Percentiles rank a stretch among this genome's conserved stretches.
phyloP scores from a whole-genome alignment of 306 rosid species.

The Prunus kanzakura region DNA sequence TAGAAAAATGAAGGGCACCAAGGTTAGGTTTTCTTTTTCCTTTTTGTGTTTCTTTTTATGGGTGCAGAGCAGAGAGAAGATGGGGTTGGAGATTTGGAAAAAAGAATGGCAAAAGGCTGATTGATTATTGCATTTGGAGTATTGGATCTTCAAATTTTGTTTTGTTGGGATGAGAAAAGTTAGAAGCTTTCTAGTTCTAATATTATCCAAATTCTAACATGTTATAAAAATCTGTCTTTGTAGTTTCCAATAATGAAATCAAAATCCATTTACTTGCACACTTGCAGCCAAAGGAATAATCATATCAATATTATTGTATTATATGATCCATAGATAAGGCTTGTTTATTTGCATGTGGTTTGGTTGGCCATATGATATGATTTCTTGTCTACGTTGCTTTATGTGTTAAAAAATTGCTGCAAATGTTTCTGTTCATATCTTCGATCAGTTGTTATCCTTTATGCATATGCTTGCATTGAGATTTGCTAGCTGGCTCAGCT shows the following conservation, averaged over 20 bases:
- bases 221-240: constrained; percentile 19
- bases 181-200: neutral
- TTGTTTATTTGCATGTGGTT: constrained; percentile 26
- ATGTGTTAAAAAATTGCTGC: neutral
- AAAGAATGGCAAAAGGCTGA: neutral
- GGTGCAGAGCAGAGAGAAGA: constrained; percentile 11
- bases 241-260: constrained; percentile 21
- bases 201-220: constrained; percentile 30
- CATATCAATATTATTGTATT: neutral
- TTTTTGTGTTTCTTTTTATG: neutral
- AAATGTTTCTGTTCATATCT: constrained; percentile 8
- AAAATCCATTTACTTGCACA: neutral
- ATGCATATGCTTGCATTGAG: neutral
- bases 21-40: neutral
- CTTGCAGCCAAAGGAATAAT: neutral
- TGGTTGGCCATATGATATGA: constrained; percentile 20
- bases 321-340: constrained; percentile 22
- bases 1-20: constrained; percentile 16
- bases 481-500: constrained; percentile 36
- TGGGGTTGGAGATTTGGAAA: neutral
- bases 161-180: constrained; percentile 13
- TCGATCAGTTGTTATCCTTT: neutral
- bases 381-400: neutral
- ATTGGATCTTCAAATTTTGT: constrained; percentile 9
- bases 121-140: constrained; percentile 2